phyloP scores from a whole-genome alignment of 345 rosid species.

The Clarkia xantiana region DNA sequence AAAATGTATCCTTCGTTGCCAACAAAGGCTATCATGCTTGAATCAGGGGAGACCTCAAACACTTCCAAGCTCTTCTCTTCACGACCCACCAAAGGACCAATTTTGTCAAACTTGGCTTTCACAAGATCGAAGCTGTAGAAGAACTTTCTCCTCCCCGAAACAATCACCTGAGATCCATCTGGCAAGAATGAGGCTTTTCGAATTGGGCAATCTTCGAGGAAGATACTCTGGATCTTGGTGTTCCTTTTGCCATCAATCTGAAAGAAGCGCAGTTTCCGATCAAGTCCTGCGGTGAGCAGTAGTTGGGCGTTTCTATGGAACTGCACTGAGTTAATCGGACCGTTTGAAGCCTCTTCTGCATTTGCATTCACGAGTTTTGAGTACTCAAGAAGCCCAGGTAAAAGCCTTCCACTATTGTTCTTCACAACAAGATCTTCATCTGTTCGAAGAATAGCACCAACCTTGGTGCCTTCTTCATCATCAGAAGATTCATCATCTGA shows the following conservation, averaged over 20 bases:
- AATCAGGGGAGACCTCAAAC: constrained; percentile 82
- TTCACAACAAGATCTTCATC: constrained; percentile 74
- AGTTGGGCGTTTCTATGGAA: constrained; percentile 83
- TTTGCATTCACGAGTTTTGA: constrained; percentile 79
- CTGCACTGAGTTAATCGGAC: constrained; percentile 68
- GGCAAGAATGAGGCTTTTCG: constrained; percentile 74
- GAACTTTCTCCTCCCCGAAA: constrained; percentile 84
- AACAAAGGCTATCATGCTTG: constrained; percentile 57
- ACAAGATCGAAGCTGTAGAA: constrained; percentile 82
- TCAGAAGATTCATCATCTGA: constrained; percentile 35
- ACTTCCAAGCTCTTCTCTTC: constrained; percentile 92
- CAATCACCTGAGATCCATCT: constrained; percentile 80
- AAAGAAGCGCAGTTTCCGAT: constrained; percentile 56
- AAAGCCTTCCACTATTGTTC: constrained; percentile 28
- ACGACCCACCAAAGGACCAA: constrained; percentile 84
- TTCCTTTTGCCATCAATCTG: constrained; percentile 92
- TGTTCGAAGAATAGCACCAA: constrained; percentile 53
- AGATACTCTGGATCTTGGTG: constrained; percentile 71
- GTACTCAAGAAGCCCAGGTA: constrained; percentile 69
- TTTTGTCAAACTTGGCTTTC: constrained; percentile 63
- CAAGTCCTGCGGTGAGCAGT: constrained; percentile 71
- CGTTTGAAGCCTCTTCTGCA: constrained; percentile 54
- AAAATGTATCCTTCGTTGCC: constrained; percentile 84
- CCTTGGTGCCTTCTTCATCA: constrained; percentile 24
- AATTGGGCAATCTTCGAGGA: constrained; percentile 75